Percentiles rank a stretch among this genome's conserved stretches.
phyloP scores from a whole-genome alignment of 179 eudicot genomes.

The Vitellaria paradoxa region DNA sequence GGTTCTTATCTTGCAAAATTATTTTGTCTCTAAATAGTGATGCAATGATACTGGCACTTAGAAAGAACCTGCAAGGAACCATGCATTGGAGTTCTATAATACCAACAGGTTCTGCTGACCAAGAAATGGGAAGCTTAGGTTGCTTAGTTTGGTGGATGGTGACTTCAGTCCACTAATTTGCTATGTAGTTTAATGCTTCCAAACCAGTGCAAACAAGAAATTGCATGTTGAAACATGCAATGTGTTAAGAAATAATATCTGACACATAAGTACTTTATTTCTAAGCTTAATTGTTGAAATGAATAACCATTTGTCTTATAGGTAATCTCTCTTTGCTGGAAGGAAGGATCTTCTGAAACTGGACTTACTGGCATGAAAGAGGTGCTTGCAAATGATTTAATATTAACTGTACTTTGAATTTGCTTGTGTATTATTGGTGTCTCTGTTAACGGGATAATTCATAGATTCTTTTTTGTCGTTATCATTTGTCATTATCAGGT shows the following conservation, averaged over 20 bases:
- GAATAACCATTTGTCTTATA: slow-evolving; percentile 20
- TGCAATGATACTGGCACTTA: not conserved
- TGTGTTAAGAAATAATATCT: not conserved
- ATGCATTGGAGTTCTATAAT: not conserved
- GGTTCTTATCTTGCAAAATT: not conserved
- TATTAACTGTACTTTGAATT: not conserved
- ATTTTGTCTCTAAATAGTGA: not conserved
- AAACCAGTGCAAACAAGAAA: not conserved
- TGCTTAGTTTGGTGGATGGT: not conserved
- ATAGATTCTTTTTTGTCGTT: not conserved
- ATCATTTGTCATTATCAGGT: slow-evolving; percentile 32
- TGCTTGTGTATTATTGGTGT: not conserved
- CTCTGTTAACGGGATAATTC: not conserved
- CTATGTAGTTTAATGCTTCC: not conserved
- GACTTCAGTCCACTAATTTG: not conserved
- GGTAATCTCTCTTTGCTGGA: slow-evolving; percentile 69
- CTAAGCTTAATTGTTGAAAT: not conserved
- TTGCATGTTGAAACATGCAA: not conserved
- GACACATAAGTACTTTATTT: not conserved
- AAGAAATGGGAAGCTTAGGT: not conserved
- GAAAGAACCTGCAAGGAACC: not conserved
- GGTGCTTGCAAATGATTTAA: slow-evolving; percentile 32
- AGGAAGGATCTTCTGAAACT: slow-evolving; percentile 54
- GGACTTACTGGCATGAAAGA: slow-evolving; percentile 57
- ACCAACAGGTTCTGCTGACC: not conserved